Base-by-base conservation (phyloP, 441 rosid species). In the Euphorbia celastroides region DNA sequence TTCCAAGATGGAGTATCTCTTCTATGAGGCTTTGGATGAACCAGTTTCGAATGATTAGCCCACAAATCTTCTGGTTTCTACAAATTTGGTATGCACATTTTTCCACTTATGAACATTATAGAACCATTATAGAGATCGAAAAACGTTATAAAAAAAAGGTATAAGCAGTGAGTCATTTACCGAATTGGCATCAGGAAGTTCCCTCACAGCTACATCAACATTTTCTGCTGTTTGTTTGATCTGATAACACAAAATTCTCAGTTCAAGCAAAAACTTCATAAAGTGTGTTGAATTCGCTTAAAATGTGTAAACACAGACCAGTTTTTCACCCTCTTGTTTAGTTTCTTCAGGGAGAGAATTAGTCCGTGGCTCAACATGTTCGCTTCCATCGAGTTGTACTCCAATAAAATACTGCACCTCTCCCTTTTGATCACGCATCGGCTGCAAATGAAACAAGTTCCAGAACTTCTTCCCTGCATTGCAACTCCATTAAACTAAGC, bases 361-460 rank as follows among this genome's bases (percentile, higher is more conserved):
- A 8, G 66, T 78, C 38, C 83, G 86, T 41, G 97, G 97, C 75
- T 94, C 98, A 64, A 94, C 90, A 58, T 92, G 91, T 67, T 86
- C 88, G 65, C 99, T 94, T 11, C 99, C 99, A 54, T 94, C 99
- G 38, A 94, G 72, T 75, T 94, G 99, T 28, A 94, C 99, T 70
- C 99, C 99, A 31, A 94, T 94, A 71, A 94, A 94, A 79, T 94
- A 94, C 74, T 94, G 99, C 12, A 94, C 97, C 67, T 94, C 99
- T 73, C 99, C 99, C 96, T 94, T 94, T 62, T 92, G 99, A 81
- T 94, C 99, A 82, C 99, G 98, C 98, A 92, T 94, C 74, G 99
- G 98, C 80, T 94, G 99, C 70, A 94, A 77, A 78, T 94, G 99
- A 81, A 94, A 94, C 71, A 94, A 76, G 79, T 92, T 94, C 99